Evolutionary conservation across 1,284 basidiomycete species (phyloP).

Genomic region (Cystobasidiaceae sp.): DNA sequence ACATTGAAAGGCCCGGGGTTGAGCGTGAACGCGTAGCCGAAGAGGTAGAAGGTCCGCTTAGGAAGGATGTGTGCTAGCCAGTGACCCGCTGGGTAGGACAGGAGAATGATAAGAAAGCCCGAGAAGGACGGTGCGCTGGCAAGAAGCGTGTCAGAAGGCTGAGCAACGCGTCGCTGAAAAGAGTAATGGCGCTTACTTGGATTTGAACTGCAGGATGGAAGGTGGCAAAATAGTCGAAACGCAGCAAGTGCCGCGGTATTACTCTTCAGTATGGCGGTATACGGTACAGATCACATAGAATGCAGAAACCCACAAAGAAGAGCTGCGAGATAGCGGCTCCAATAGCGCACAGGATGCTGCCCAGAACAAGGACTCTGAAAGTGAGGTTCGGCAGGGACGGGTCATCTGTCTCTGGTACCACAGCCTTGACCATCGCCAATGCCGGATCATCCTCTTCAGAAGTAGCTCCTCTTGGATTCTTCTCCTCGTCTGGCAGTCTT

Average conservation of each 20-base stretch:
- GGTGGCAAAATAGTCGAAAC: constrained; percentile 6
- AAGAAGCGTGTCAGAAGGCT: background rate
- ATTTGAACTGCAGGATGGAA: constrained; percentile 16
- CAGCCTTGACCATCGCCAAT: constrained; percentile 35
- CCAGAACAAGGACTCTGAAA: constrained; percentile 52
- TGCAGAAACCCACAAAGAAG: constrained; percentile 15
- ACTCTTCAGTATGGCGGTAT: constrained; percentile 6
- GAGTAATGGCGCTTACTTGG: constrained; percentile 3
- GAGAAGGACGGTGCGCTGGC: constrained; percentile 53
- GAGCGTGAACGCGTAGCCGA: constrained; percentile 39
- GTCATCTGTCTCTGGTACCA: constrained; percentile 55
- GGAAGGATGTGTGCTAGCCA: constrained; percentile 22
- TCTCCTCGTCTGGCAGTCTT: constrained; percentile 6
- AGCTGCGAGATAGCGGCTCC: constrained; percentile 52
- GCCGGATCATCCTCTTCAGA: constrained; percentile 8
- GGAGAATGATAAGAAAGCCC: constrained; percentile 54
- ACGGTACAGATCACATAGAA: constrained; percentile 1
- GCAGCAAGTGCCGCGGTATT: no score
- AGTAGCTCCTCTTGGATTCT: background rate
- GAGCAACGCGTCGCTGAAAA: background rate
- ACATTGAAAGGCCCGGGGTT: constrained; percentile 53
- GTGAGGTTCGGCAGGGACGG: constrained; percentile 53
- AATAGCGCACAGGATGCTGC: constrained; percentile 52
- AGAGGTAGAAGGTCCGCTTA: constrained; percentile 2
- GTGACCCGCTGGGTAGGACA: constrained; percentile 38